These are phyloP conservation scores for Trichoderma asperellum DNA, from an alignment of 2,329 filamentous ascomycete genomes.

Conservation along the genomic window DNA sequence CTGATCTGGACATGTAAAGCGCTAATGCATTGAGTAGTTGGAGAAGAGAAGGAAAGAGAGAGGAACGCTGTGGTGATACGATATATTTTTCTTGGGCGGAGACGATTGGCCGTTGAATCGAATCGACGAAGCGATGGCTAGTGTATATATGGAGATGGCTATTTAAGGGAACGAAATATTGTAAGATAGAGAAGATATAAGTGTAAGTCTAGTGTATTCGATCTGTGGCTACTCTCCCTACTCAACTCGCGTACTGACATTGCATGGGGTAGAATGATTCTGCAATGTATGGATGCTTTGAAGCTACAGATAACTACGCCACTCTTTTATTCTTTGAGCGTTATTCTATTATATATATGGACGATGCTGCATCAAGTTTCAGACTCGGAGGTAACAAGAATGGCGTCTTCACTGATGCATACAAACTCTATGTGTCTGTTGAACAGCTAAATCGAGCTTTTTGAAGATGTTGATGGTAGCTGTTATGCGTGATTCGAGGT, in stretches of 20 bases:
- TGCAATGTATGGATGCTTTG: background rate
- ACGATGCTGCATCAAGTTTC: background rate
- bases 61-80: slow-evolving; percentile 30
- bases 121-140: background rate
- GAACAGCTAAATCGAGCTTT: background rate
- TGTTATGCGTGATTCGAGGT: background rate
- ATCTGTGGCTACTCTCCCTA: too few relatives aligned
- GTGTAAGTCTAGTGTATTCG: background rate
- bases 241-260: background rate
- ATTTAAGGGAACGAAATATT: background rate
- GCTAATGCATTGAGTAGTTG: slow-evolving; percentile 29
- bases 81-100: too few relatives aligned
- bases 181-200: slow-evolving; percentile 4
- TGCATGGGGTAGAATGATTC: background rate
- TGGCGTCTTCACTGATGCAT: background rate
- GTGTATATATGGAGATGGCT: background rate
- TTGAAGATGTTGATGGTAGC: background rate
- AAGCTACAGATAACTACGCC: background rate
- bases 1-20: background rate
- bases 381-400: background rate
- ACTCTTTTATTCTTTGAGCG: background rate
- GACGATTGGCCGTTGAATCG: background rate
- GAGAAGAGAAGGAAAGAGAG: slow-evolving; percentile 34
- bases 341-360: background rate
- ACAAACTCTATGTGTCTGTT: background rate